Conservation (phyloP, 192 early-diverging fungal species). For the Backusella australiensis region DNA sequence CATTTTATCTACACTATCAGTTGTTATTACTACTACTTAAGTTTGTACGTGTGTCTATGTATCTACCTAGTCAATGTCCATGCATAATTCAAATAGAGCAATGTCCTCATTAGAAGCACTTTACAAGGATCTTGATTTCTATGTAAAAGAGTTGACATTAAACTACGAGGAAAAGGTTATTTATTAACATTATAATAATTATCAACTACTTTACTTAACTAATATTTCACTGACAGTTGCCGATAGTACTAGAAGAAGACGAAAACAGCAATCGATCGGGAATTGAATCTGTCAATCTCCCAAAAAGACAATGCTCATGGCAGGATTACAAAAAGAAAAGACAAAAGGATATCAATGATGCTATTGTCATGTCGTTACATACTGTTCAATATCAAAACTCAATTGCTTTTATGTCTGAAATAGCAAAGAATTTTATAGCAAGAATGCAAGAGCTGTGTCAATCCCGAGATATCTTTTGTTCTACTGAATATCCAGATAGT, state of each 20-base stretch:
- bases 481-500: constrained; percentile 34
- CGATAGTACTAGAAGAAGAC: neutral
- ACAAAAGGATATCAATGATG: neutral
- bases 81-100: neutral
- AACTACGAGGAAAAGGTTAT: neutral
- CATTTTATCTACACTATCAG: neutral
- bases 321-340: neutral
- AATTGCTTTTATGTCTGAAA: neutral
- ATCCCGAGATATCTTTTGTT: constrained; percentile 24
- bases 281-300: neutral
- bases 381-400: neutral
- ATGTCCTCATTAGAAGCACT: constrained; percentile 1
- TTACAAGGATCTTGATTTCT: neutral
- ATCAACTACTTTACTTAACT: neutral
- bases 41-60: neutral
- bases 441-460: neutral
- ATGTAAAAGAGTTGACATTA: neutral
- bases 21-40: neutral
- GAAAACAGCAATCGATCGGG: neutral
- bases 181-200: neutral
- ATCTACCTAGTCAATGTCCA: neutral
- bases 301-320: constrained; percentile 3
- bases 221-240: neutral
- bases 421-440: constrained; percentile 4
- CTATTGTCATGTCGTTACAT: neutral